These are phyloP conservation scores for Acephala macrosclerotiorum DNA, from an alignment of 2,329 filamentous ascomycete species.

Conservation along the genomic window DNA sequence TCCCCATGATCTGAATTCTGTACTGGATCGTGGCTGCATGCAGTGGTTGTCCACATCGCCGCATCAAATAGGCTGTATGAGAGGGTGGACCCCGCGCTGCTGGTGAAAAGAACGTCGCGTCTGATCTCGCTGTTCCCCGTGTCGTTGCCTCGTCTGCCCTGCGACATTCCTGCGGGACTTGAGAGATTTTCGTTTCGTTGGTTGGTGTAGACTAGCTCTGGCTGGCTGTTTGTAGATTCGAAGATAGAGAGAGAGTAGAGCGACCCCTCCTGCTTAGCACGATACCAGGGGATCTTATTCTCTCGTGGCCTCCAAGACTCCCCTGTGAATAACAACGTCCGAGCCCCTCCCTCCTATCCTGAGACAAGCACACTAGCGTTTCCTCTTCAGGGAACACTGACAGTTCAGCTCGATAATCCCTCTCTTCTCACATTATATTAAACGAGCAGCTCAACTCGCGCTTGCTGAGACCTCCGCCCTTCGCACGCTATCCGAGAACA, in stretches of 20 bases:
- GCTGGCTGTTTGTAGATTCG: not conserved
- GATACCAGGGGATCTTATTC: not conserved
- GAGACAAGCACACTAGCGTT: conserved; percentile 2
- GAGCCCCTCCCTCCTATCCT: not conserved
- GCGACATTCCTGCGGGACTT: not conserved
- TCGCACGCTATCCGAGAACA: conserved; percentile 4
- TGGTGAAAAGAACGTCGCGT: not conserved
- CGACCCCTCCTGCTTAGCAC: not conserved
- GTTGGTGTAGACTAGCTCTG: not conserved
- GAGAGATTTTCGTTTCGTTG: not conserved
- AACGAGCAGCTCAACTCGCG: not conserved
- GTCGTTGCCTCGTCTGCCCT: not conserved
- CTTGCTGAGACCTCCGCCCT: not conserved
- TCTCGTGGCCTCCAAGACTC: not conserved
- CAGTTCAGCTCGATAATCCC: conserved; percentile 4
- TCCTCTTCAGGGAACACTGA: not conserved
- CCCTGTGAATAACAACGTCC: not conserved
- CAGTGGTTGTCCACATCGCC: not conserved
- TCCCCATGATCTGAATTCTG: conserved; percentile 1
- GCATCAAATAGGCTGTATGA: conserved; percentile 6
- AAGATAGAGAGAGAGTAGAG: not conserved
- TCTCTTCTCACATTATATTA: not conserved
- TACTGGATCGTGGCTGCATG: conserved; percentile 4
- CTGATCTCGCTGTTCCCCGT: not conserved
- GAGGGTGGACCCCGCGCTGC: not conserved